Evolutionary conservation across 129 eudicot species (phyloP).

Genomic region (Arctium lappa): DNA sequence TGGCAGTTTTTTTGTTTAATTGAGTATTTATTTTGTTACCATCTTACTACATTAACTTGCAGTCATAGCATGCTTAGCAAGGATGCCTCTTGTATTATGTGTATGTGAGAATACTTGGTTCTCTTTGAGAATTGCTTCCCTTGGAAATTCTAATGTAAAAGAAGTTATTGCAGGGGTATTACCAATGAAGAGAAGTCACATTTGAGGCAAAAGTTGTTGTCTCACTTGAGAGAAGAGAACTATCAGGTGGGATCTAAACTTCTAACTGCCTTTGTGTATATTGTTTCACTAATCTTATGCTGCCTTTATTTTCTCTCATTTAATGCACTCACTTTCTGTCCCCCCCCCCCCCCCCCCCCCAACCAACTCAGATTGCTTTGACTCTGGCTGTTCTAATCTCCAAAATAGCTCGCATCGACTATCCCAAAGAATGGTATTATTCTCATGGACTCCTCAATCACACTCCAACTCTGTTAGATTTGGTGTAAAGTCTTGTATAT

Average conservation of each 20-base stretch:
- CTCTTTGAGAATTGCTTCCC: not conserved
- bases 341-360: conserved; percentile 7
- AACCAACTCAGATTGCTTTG: conserved; percentile 61
- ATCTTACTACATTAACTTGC: not conserved
- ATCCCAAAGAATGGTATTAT: conserved; percentile 89
- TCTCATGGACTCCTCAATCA: not conserved
- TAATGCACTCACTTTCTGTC: not conserved
- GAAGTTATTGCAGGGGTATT: conserved; percentile 60
- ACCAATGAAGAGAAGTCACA: conserved; percentile 78
- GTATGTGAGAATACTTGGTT: not conserved
- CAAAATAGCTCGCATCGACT: conserved; percentile 91
- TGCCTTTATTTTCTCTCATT: conserved; percentile 8
- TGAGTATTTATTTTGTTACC: conserved; percentile 7
- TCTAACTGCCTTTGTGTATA: not conserved
- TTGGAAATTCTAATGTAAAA: conserved; percentile 6
- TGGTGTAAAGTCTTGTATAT: not conserved
- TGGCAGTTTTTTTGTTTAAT: not conserved
- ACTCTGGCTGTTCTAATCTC: conserved; percentile 88
- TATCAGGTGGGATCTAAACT: conserved; percentile 54
- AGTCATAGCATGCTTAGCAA: not conserved
- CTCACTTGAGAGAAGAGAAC: conserved; percentile 92
- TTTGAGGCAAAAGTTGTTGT: conserved; percentile 71
- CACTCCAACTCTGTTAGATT: not conserved
- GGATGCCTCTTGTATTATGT: not conserved
- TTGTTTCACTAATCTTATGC: not conserved